Base-by-base conservation (phyloP, 2,329 filamentous ascomycete genomes). In the Fusarium sp. region DNA sequence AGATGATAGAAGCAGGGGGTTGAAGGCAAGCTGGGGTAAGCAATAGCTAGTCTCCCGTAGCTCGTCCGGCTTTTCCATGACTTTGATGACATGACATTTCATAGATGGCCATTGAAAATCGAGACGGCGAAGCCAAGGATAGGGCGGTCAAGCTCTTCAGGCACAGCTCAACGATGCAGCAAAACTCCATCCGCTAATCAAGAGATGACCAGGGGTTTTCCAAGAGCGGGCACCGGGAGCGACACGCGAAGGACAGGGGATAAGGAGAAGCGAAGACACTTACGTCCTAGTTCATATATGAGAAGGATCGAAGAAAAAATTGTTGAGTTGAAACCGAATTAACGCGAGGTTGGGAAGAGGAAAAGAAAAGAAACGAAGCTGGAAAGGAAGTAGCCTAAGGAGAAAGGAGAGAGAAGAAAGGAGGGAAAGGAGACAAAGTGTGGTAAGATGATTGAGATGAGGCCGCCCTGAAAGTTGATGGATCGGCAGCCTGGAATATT, bases 1-100 rank as follows among this genome's bases (percentile, higher is more conserved):
- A 51, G 66, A 70, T 58, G 48, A 74, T 75, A 74, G 72, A 67
- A 74, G 64, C 68, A 72, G 69, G 71, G 72, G 56, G 56, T 23
- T 37, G 34, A 37, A 37, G 34, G 34, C 49, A 62, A 68, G 57
- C 59, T 59, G 57, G 70, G 64, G 66, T 72, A 72, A 61, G 61
- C 58, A 59, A 51, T 71, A 48, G 62, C 62, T 60, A 66, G 69
- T 49, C 40, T 37, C 34, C 34, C 34, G 18, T 61, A 21, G 37
- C 53, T 42, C n/a, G 18, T 32, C 27, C 49, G 41, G 56, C 37
- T 51, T 40, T 62, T 27, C 46, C 54, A 59, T 21, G 34, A 34
- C 20, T 34, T 55, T 71, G 63, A 59, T 66, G 59, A 56, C 48
- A 51, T 37, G 34, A 37, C 34, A 37, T n/a, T 46, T 51, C 32